Evolutionary conservation across 225 moss, liverwort and hornwort genomes (phyloP).

Genomic region (Sphagnum tenellum): DNA sequence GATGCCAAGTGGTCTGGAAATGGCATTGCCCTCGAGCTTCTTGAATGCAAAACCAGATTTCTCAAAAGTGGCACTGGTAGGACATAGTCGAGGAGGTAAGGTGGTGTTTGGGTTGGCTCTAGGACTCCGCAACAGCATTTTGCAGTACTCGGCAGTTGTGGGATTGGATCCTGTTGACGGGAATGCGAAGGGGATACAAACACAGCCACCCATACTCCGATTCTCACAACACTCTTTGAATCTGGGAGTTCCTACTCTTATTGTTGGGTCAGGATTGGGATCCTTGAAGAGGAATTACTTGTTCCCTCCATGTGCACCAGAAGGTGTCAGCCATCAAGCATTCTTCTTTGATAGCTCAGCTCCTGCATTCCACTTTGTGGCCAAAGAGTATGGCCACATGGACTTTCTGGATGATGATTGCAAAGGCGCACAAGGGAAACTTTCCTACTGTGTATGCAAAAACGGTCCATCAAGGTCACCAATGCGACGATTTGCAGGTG

Average conservation of each 20-base stretch:
- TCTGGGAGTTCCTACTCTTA: constrained; percentile 43
- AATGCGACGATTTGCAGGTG: constrained; percentile 45
- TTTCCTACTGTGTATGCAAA: constrained; percentile 31
- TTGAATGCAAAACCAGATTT: constrained; percentile 33
- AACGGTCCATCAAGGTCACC: constrained; percentile 53
- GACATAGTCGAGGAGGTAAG: constrained; percentile 92
- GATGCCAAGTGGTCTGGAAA: constrained; percentile 39
- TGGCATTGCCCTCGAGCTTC: constrained; percentile 23
- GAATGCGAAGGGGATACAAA: constrained; percentile 37
- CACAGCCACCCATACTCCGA: constrained; percentile 61
- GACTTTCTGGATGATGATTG: constrained; percentile 65
- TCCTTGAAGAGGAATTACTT: constrained; percentile 25
- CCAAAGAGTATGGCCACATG: constrained; percentile 65
- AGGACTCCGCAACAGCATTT: constrained; percentile 32
- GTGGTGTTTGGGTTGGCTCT: constrained; percentile 68
- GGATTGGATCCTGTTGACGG: constrained; percentile 88
- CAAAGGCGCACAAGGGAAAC: constrained; percentile 23
- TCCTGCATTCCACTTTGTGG: constrained; percentile 66
- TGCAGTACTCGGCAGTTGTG: constrained; percentile 57
- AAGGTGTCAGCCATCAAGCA: constrained; percentile 55
- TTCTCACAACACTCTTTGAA: constrained; percentile 31
- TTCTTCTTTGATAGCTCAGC: constrained; percentile 52
- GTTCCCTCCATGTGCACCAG: constrained; percentile 73
- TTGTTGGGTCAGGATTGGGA: constrained; percentile 68
- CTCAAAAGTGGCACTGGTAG: constrained; percentile 40